phyloP scores from a whole-genome alignment of 768 basidiomycete genomes.

The Cyathus striatus region DNA sequence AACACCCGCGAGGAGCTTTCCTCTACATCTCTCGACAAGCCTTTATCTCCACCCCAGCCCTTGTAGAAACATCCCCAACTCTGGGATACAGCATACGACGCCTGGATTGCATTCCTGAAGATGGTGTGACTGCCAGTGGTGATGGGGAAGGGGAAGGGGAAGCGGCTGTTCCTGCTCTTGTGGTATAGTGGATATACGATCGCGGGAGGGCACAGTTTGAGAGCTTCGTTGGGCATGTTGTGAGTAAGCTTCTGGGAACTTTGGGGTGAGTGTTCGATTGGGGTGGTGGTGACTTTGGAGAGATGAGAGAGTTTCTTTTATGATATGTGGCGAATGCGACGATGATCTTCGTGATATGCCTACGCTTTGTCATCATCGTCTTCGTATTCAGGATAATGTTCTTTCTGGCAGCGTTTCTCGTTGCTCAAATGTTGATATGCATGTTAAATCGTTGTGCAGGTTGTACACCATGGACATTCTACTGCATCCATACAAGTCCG shows the following conservation, averaged over 20 bases:
- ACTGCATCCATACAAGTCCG: too few relatives aligned
- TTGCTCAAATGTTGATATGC: too few relatives aligned
- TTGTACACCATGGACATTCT: too few relatives aligned
- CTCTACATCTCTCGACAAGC: background rate
- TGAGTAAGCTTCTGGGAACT: slow-evolving; percentile 34
- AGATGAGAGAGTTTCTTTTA: too few relatives aligned
- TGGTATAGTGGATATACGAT: slow-evolving; percentile 63
- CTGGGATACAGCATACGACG: slow-evolving; percentile 16
- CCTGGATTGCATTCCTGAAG: slow-evolving; percentile 5
- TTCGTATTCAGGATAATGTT: too few relatives aligned
- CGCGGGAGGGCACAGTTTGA: slow-evolving; percentile 54
- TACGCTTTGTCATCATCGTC: too few relatives aligned
- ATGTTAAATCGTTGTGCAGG: too few relatives aligned
- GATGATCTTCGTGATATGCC: too few relatives aligned
- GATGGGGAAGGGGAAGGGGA: background rate
- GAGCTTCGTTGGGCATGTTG: slow-evolving; percentile 63
- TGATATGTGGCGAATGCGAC: too few relatives aligned
- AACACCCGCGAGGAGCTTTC: background rate
- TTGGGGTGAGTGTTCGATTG: too few relatives aligned
- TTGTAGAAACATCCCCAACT: slow-evolving; percentile 5
- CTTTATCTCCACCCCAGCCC: background rate
- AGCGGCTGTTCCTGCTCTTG: slow-evolving; percentile 16
- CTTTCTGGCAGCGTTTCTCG: too few relatives aligned
- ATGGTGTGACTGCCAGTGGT: background rate
- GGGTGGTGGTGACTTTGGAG: too few relatives aligned